phyloP scores from a whole-genome alignment of 495 filamentous ascomycete species.

The Neurospora sublineolata region DNA sequence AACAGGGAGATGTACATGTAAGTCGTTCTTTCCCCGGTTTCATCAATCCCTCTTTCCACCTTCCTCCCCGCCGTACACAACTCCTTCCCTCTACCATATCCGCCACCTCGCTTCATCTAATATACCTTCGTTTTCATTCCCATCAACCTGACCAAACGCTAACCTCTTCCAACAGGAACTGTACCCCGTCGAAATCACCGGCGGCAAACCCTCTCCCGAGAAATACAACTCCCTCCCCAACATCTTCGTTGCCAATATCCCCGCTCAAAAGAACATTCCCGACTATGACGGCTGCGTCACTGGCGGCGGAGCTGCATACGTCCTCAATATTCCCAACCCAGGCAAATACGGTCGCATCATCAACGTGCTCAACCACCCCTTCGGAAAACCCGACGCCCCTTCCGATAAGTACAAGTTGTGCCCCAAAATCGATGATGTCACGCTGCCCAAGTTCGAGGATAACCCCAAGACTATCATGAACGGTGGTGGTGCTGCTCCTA shows the following conservation, averaged over 20 bases:
- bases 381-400: not conserved
- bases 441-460: not conserved
- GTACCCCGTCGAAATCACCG: conserved; percentile 41
- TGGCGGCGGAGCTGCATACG: conserved; percentile 3
- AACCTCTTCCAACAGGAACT: conserved; percentile 26
- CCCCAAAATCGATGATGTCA: not conserved
- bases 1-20: conserved; percentile 50
- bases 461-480: not conserved
- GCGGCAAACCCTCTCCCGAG: conserved; percentile 19
- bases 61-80: not conserved
- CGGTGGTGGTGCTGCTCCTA: not conserved
- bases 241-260: conserved; percentile 50
- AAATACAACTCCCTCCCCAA: conserved; percentile 34
- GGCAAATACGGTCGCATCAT: conserved; percentile 14
- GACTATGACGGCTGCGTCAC: conserved; percentile 11
- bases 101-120: not conserved
- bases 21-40: not conserved
- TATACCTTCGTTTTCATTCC: too few species aligned
- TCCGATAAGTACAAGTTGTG: not conserved
- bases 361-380: conserved; percentile 12
- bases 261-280: conserved; percentile 6
- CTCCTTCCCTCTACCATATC: not conserved
- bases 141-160: too few species aligned
- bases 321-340: conserved; percentile 21
- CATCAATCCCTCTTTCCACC: not conserved